Evolutionary conservation across 2,329 filamentous ascomycete genomes (phyloP).

Genomic region (Coniochaeta prunicola): DNA sequence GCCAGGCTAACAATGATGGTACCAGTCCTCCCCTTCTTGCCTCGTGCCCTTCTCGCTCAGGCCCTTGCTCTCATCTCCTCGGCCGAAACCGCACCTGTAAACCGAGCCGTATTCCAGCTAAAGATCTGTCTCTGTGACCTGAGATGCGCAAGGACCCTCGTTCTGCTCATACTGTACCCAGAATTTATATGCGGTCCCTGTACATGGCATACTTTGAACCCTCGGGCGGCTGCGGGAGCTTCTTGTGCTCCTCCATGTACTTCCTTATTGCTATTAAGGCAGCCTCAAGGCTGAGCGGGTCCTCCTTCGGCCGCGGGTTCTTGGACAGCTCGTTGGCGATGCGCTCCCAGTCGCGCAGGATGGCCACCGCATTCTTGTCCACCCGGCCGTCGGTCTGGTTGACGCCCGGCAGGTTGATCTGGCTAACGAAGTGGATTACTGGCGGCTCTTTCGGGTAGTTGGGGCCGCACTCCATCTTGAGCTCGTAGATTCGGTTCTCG

Average conservation of each 20-base stretch:
- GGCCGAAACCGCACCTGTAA: no score
- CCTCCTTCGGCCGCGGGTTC: slow-evolving; percentile 22
- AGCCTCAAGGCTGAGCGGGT: slow-evolving; percentile 25
- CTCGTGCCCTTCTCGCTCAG: neutral
- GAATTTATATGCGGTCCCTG: slow-evolving; percentile 14
- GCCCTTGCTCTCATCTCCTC: neutral
- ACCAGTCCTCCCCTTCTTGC: neutral
- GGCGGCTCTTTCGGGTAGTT: slow-evolving; percentile 87
- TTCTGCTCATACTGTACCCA: neutral
- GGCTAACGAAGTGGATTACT: slow-evolving; percentile 84
- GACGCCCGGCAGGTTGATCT: slow-evolving; percentile 95
- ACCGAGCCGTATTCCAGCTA: no score
- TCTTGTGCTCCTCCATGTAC: slow-evolving; percentile 89
- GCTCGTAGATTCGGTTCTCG: slow-evolving; percentile 97
- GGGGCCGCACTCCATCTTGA: slow-evolving; percentile 91
- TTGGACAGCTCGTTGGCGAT: slow-evolving; percentile 73
- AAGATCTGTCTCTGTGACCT: no score
- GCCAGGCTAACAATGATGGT: neutral
- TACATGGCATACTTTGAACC: slow-evolving; percentile 47
- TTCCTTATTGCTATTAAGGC: slow-evolving; percentile 26
- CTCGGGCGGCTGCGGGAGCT: slow-evolving; percentile 88
- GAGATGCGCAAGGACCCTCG: no score
- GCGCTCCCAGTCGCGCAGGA: slow-evolving; percentile 82
- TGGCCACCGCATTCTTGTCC: slow-evolving; percentile 75
- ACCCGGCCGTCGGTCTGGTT: slow-evolving; percentile 74